Evolutionary conservation across 1,139 yeast species (phyloP).

Genomic region (Taiozyma sp.): DNA sequence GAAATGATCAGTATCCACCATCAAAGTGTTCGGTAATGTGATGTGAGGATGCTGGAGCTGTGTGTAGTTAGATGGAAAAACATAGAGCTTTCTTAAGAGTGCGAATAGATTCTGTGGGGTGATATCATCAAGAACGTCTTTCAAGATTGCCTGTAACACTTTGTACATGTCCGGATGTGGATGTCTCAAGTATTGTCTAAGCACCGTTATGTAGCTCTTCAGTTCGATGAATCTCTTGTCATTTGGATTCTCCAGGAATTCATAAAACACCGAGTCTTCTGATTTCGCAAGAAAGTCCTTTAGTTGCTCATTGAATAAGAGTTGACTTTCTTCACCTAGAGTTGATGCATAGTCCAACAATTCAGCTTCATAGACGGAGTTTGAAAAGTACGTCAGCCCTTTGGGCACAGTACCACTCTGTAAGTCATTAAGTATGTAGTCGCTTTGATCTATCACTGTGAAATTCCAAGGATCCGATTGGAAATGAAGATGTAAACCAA

Average conservation of each 20-base stretch:
- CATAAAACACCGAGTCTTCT: neutral
- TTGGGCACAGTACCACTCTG: conserved; percentile 4
- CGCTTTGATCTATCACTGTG: neutral
- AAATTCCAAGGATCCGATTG: conserved; percentile 8
- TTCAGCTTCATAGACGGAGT: conserved; percentile 6
- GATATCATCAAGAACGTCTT: neutral
- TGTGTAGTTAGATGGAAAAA: neutral
- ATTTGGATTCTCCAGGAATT: neutral
- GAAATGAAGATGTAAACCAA: conserved; percentile 14
- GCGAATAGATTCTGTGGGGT: conserved; percentile 1
- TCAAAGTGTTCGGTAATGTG: neutral
- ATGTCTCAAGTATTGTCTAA: conserved; percentile 3
- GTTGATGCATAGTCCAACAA: conserved; percentile 1
- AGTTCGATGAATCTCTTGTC: conserved; percentile 1
- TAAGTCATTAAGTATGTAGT: neutral
- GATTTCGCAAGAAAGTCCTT: neutral
- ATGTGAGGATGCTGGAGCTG: neutral
- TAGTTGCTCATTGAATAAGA: neutral
- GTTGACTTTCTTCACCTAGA: neutral
- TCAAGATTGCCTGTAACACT: neutral
- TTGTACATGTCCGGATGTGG: neutral
- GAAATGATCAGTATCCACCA: conserved; percentile 8
- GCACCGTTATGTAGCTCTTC: neutral
- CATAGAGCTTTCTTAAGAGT: neutral
- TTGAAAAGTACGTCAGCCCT: conserved; percentile 4